Evolutionary conservation across 768 basidiomycete species (phyloP).

Genomic region (Leccinum barrowsii): DNA sequence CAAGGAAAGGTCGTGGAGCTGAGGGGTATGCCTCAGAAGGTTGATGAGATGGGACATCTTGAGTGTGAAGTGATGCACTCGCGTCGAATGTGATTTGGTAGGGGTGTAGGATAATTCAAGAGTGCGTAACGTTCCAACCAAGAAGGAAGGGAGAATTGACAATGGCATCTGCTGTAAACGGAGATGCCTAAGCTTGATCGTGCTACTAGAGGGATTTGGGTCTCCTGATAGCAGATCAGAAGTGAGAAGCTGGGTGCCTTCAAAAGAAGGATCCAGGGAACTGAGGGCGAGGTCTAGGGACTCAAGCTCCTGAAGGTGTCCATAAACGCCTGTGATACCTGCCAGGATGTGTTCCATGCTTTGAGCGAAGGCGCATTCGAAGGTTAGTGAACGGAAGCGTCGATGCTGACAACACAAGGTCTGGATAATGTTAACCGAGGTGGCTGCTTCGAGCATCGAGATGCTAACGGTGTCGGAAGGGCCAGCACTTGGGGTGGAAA

Average conservation of each 20-base stretch:
- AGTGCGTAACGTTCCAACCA: constrained; percentile 37
- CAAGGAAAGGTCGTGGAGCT: constrained; percentile 42
- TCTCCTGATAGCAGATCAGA: constrained; percentile 17
- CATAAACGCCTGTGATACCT: constrained; percentile 14
- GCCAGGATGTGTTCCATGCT: constrained; percentile 30
- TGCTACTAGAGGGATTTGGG: not conserved
- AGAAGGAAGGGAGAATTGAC: constrained; percentile 33
- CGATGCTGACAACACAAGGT: constrained; percentile 19
- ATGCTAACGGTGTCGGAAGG: constrained; percentile 12
- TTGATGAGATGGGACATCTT: constrained; percentile 39
- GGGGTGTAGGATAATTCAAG: constrained; percentile 43
- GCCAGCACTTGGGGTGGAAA: constrained; percentile 15
- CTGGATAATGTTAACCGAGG: constrained; percentile 25
- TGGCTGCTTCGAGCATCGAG: constrained; percentile 14
- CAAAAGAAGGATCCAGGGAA: constrained; percentile 25
- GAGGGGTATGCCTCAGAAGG: constrained; percentile 37
- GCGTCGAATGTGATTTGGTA: constrained; percentile 18
- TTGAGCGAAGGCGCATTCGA: constrained; percentile 28
- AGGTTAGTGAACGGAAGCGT: constrained; percentile 34
- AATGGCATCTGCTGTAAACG: constrained; percentile 42
- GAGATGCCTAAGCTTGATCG: constrained; percentile 30
- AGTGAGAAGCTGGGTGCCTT: constrained; percentile 23
- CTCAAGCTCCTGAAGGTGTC: constrained; percentile 24
- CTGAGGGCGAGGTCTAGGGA: constrained; percentile 29
- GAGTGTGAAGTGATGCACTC: constrained; percentile 31